Conservation (phyloP, 495 filamentous ascomycete species). For the Oleoguttula mirabilis region DNA sequence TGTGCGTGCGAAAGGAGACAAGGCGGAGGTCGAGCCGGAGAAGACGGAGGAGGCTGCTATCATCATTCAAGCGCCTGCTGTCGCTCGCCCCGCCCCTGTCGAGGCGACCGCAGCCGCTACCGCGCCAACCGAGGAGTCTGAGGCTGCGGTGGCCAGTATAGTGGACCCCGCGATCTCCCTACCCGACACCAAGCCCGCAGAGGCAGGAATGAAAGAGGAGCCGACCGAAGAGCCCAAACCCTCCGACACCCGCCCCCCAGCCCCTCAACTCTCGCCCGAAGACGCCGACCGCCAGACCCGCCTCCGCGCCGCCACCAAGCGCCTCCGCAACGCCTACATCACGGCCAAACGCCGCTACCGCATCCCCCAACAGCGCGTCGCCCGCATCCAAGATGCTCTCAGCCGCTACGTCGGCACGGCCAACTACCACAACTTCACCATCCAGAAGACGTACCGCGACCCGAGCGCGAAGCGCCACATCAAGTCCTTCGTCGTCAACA, state of each 20-base stretch:
- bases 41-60: conserved; percentile 14
- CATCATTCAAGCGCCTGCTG: conserved; percentile 8
- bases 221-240: not conserved
- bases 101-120: not conserved
- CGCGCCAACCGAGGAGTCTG: conserved; percentile 2
- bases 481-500: conserved; percentile 66
- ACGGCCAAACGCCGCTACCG: conserved; percentile 70
- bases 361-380: conserved; percentile 55
- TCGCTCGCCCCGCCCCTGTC: not conserved
- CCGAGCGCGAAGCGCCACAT: conserved; percentile 77
- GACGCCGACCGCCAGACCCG: conserved; percentile 19
- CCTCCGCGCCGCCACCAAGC: conserved; percentile 53
- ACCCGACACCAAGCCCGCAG: not conserved
- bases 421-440: conserved; percentile 94
- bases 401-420: conserved; percentile 62
- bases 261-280: not conserved
- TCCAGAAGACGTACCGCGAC: conserved; percentile 69
- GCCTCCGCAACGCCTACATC: conserved; percentile 66
- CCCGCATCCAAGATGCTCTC: conserved; percentile 59
- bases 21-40: not conserved
- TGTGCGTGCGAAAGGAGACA: not conserved
- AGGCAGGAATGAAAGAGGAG: not conserved
- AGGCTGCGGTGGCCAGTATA: not conserved
- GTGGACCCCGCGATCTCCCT: conserved; percentile 6
- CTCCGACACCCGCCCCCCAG: not conserved